These are phyloP conservation scores for Ilex aquifolium DNA, from an alignment of 257 asterid species.

Conservation along the genomic window DNA sequence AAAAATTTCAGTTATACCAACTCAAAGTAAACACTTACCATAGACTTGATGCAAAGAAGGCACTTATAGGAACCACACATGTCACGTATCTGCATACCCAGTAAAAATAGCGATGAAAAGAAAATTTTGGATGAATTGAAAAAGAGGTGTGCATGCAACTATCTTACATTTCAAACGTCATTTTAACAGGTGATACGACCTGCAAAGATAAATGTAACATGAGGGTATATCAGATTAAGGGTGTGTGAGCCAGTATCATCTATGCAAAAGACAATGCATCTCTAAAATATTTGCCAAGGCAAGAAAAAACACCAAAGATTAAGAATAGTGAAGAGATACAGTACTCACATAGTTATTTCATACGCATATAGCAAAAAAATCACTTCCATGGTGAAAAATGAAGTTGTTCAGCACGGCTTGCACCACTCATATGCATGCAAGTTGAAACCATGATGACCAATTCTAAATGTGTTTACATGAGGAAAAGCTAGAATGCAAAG, in stretches of 20 bases:
- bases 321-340: too few species aligned
- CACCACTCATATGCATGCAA: too few species aligned
- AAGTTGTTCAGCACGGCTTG: too few species aligned
- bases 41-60: constrained; percentile 85
- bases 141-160: constrained; percentile 14
- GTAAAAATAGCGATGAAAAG: constrained; percentile 13
- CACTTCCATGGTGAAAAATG: too few species aligned
- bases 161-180: constrained; percentile 89
- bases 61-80: constrained; percentile 93
- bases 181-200: constrained; percentile 87
- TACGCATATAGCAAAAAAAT: too few species aligned
- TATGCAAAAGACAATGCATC: constrained; percentile 2
- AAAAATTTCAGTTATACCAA: too few species aligned
- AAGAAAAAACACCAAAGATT: too few species aligned
- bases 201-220: constrained; percentile 28
- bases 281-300: too few species aligned
- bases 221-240: constrained; percentile 4
- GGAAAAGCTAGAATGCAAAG: too few species aligned
- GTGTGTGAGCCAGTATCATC: constrained; percentile 6
- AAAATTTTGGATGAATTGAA: constrained; percentile 3
- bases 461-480: too few species aligned
- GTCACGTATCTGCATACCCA: constrained; percentile 77
- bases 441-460: too few species aligned
- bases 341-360: too few species aligned
- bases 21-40: constrained; percentile 41